These are phyloP conservation scores for Dissophora globulifera DNA, from an alignment of 192 early-diverging fungal genomes.

Conservation along the genomic window DNA sequence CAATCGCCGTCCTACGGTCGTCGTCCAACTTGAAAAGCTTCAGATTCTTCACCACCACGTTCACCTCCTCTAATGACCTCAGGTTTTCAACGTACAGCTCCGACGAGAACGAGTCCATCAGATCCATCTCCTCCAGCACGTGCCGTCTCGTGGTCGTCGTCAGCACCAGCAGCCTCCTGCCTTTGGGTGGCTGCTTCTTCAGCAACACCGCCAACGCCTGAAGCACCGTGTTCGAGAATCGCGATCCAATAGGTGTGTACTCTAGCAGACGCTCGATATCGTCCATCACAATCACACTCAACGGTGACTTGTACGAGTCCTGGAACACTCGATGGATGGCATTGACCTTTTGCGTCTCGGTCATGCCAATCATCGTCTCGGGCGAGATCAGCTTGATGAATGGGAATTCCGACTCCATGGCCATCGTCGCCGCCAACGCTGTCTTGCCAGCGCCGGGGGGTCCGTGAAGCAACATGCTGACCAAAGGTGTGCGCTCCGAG, in stretches of 20 bases:
- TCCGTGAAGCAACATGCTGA: conserved; percentile 89
- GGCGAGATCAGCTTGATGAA: conserved; percentile 98
- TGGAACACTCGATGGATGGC: conserved; percentile 94
- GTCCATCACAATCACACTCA: conserved; percentile 95
- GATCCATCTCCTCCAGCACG: conserved; percentile 88
- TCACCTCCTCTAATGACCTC: conserved; percentile 72
- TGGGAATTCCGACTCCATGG: conserved; percentile 89
- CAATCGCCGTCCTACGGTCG: conserved; percentile 69
- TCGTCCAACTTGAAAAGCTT: conserved; percentile 71
- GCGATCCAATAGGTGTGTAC: conserved; percentile 94
- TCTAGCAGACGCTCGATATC: conserved; percentile 91
- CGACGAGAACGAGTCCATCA: conserved; percentile 86
- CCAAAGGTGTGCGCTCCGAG: conserved; percentile 85
- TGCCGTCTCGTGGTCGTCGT: conserved; percentile 86
- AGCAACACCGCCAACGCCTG: conserved; percentile 94
- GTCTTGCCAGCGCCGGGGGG: conserved; percentile 93
- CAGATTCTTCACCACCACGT: conserved; percentile 76
- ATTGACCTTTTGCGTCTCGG: conserved; percentile 83
- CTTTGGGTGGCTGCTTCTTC: conserved; percentile 91
- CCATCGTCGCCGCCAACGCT: conserved; percentile 95
- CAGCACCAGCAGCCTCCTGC: conserved; percentile 86
- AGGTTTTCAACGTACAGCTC: conserved; percentile 86
- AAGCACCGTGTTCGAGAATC: conserved; percentile 93
- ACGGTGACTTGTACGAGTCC: conserved; percentile 96
- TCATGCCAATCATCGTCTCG: conserved; percentile 93